phyloP scores from a whole-genome alignment of 768 basidiomycete species.

The Tremella mesenterica region DNA sequence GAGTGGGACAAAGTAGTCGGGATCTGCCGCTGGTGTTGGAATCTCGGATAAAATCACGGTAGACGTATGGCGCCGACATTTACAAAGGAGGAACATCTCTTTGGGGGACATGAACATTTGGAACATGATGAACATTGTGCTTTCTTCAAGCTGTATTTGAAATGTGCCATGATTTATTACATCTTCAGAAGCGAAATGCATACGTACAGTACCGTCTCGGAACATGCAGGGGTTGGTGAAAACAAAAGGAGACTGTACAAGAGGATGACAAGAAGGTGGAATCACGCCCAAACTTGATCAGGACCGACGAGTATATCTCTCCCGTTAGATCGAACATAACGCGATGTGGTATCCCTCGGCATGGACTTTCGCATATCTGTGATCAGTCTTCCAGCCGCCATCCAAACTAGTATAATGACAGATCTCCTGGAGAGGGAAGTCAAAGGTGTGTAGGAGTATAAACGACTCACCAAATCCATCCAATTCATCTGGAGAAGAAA shows the following conservation, averaged over 20 bases:
- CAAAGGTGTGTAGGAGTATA: neutral
- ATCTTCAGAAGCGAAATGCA: neutral
- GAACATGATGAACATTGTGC: neutral
- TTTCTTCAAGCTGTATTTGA: neutral
- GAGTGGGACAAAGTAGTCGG: conserved; percentile 50
- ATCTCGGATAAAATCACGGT: too few species aligned
- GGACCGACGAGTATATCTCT: conserved; percentile 45
- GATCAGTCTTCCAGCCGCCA: neutral
- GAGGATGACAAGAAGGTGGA: conserved; percentile 9
- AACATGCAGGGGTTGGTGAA: too few species aligned
- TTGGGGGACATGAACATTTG: neutral
- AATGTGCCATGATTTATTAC: too few species aligned
- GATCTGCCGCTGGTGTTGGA: conserved; percentile 13
- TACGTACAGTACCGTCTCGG: too few species aligned
- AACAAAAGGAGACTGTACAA: conserved; percentile 1
- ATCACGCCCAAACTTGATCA: conserved; percentile 37
- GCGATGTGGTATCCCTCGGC: conserved; percentile 44
- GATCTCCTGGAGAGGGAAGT: too few species aligned
- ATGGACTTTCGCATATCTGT: conserved; percentile 50
- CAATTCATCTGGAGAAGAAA: conserved; percentile 34
- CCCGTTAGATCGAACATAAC: conserved; percentile 45
- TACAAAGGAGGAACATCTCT: neutral
- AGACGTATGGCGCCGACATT: too few species aligned
- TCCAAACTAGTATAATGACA: too few species aligned
- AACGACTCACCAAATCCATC: conserved; percentile 31